Conservation (phyloP, 805 yeast species). For the Candida boidinii region DNA sequence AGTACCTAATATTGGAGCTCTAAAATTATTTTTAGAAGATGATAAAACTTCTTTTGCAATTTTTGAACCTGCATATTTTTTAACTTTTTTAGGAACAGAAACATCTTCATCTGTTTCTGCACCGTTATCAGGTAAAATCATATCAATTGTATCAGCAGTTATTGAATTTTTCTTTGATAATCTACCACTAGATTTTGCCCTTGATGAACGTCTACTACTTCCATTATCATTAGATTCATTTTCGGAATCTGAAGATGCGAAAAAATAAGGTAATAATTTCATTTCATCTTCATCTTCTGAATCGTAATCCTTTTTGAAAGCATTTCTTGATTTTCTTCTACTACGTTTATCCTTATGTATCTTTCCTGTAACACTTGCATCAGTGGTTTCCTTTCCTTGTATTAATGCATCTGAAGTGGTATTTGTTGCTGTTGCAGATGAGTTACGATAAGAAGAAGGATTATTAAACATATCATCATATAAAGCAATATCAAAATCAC, state of each 20-base stretch:
- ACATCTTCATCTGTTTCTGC: constrained; percentile 93
- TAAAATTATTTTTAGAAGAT: constrained; percentile 70
- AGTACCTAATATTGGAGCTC: constrained; percentile 90
- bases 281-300: constrained; percentile 39
- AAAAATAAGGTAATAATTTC: constrained; percentile 65
- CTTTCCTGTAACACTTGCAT: constrained; percentile 7
- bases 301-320: constrained; percentile 16
- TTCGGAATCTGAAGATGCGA: constrained; percentile 24
- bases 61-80: constrained; percentile 59
- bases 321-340: constrained; percentile 15
- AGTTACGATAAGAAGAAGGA: background rate
- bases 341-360: background rate
- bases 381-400: constrained; percentile 29
- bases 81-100: constrained; percentile 65
- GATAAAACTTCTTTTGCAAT: constrained; percentile 93
- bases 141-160: constrained; percentile 37
- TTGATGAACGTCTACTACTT: constrained; percentile 20
- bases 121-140: constrained; percentile 40
- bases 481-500: constrained; percentile 21
- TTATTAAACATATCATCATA: constrained; percentile 17
- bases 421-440: background rate
- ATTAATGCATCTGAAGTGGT: background rate
- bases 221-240: constrained; percentile 12
- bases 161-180: constrained; percentile 5
- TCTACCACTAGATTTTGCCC: constrained; percentile 2